Evolutionary conservation across 495 filamentous ascomycete species (phyloP).

Genomic region (Trichocladium antarcticum): DNA sequence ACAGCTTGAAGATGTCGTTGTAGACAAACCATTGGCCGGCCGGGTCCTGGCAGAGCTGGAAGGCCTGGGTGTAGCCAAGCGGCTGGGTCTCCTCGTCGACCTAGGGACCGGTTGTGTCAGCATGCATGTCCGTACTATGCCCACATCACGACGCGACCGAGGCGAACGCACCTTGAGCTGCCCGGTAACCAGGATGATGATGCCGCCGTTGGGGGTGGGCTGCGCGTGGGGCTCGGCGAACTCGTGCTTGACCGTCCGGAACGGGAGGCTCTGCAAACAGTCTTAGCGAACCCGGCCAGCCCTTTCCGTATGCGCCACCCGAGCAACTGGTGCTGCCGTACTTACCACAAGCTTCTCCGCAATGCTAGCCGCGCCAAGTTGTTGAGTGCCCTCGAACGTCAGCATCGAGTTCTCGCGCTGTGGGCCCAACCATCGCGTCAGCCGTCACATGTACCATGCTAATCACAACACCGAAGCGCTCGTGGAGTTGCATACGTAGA

Average conservation of each 20-base stretch:
- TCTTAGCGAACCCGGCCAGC: constrained; percentile 1
- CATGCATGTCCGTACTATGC: neutral
- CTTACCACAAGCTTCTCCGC: constrained; percentile 65
- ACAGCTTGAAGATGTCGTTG: constrained; percentile 86
- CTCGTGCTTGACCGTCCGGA: constrained; percentile 64
- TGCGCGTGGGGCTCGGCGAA: constrained; percentile 65
- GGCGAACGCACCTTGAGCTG: constrained; percentile 54
- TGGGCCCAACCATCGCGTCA: constrained; percentile 1
- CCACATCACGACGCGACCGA: neutral
- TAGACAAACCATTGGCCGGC: constrained; percentile 65
- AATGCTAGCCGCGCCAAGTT: constrained; percentile 51
- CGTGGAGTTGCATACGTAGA: constrained; percentile 57
- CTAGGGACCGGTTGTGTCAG: constrained; percentile 32
- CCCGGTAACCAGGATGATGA: constrained; percentile 79
- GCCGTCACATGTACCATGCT: neutral
- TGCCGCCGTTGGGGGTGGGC: constrained; percentile 50
- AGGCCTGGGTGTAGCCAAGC: constrained; percentile 76
- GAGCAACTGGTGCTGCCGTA: neutral
- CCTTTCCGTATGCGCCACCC: neutral
- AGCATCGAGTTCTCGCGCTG: constrained; percentile 82
- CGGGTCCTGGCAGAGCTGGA: constrained; percentile 66
- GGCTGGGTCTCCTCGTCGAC: constrained; percentile 70
- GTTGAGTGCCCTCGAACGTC: constrained; percentile 66
- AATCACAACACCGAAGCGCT: neutral
- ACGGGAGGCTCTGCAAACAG: constrained; percentile 53